These are phyloP conservation scores for Nakazawaea molendinolei DNA, from an alignment of 805 yeast genomes.

Conservation along the genomic window DNA sequence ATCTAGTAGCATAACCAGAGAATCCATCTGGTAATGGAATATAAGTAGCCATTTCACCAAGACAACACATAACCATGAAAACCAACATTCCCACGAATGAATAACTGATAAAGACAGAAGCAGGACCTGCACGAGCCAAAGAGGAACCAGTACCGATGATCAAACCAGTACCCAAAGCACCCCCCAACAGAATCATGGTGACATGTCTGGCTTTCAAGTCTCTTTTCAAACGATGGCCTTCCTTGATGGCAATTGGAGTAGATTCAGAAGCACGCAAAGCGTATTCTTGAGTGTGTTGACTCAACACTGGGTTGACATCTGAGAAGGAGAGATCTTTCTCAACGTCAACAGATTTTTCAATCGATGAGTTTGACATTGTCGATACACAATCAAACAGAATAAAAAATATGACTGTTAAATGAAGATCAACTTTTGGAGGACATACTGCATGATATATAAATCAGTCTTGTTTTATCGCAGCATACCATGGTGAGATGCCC, in stretches of 20 bases:
- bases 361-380: constrained; percentile 3
- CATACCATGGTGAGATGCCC: no score
- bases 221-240: constrained; percentile 39
- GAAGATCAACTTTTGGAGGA: no score
- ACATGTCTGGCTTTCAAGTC: constrained; percentile 44
- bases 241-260: constrained; percentile 32
- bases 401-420: no score
- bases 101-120: constrained; percentile 55
- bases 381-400: no score
- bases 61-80: constrained; percentile 52
- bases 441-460: no score
- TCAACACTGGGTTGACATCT: constrained; percentile 8
- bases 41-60: constrained; percentile 52
- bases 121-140: constrained; percentile 64
- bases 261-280: constrained; percentile 39
- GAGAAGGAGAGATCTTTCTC: neutral
- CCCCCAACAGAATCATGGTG: constrained; percentile 69
- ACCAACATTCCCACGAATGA: constrained; percentile 66
- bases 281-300: constrained; percentile 36
- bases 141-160: constrained; percentile 73
- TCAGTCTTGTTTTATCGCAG: no score
- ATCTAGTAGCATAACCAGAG: constrained; percentile 46
- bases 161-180: constrained; percentile 78
- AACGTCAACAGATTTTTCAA: neutral
- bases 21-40: constrained; percentile 50